phyloP scores from a whole-genome alignment of 2,329 filamentous ascomycete genomes.

The Sphaceloma murrayae region DNA sequence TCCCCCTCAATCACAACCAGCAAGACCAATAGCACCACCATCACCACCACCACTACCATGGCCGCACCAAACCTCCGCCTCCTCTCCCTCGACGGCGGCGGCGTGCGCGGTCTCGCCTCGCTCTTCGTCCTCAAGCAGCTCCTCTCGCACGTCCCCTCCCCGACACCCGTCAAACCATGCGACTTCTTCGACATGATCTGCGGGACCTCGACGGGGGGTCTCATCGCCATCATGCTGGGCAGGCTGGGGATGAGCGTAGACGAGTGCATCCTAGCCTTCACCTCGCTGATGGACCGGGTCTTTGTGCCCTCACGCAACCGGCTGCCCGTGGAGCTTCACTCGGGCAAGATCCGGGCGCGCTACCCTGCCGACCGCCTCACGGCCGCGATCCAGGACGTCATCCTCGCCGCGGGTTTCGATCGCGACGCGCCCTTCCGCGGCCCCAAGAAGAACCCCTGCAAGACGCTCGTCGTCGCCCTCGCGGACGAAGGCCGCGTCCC shows the following conservation, averaged over 20 bases:
- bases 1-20: no score
- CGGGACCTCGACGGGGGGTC: conserved; percentile 31
- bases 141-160: conserved; percentile 28
- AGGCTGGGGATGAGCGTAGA: conserved; percentile 20
- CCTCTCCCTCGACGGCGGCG: conserved; percentile 30
- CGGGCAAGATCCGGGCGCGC: not conserved
- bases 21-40: no score
- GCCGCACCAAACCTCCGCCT: conserved; percentile 3
- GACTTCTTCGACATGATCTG: conserved; percentile 36
- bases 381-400: conserved; percentile 4
- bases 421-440: not conserved
- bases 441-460: not conserved
- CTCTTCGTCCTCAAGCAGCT: conserved; percentile 31
- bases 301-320: not conserved
- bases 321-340: not conserved
- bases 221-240: conserved; percentile 22
- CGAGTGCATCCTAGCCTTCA: conserved; percentile 19
- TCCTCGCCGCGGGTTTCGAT: not conserved
- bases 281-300: conserved; percentile 1
- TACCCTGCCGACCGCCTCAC: not conserved
- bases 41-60: not conserved
- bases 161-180: conserved; percentile 26
- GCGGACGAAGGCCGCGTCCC: not conserved
- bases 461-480: not conserved
- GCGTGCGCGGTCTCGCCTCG: conserved; percentile 33